Conservation (phyloP, 768 basidiomycete species). For the Tulasnella sp. region DNA sequence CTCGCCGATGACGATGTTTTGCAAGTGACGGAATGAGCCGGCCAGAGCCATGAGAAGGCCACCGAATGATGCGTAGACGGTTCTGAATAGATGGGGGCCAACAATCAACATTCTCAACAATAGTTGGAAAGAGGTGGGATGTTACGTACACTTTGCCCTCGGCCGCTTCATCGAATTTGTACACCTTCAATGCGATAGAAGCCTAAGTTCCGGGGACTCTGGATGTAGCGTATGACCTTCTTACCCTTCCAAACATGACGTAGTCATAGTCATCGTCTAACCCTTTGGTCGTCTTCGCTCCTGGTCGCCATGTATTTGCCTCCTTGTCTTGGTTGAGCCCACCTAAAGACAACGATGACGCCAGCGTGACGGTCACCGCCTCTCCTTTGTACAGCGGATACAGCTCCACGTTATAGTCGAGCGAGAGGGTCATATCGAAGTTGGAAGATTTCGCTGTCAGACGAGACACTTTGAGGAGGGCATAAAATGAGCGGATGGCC, state of each 20-base stretch:
- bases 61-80: constrained; percentile 95
- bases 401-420: constrained; percentile 94
- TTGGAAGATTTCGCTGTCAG: constrained; percentile 88
- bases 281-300: constrained; percentile 76
- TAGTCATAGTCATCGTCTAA: constrained; percentile 97
- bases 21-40: constrained; percentile 90
- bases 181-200: constrained; percentile 61
- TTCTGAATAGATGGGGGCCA: constrained; percentile 52
- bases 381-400: constrained; percentile 72
- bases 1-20: constrained; percentile 89
- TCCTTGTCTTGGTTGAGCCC: constrained; percentile 65
- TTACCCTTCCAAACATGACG: constrained; percentile 98
- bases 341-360: constrained; percentile 71
- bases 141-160: constrained; percentile 77
- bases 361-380: constrained; percentile 82
- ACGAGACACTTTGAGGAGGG: constrained; percentile 74
- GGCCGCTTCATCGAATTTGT: constrained; percentile 89
- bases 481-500: neutral
- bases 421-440: constrained; percentile 87
- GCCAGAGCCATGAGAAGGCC: constrained; percentile 93
- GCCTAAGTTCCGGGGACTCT: neutral
- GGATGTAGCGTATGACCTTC: constrained; percentile 26
- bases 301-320: constrained; percentile 83
- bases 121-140: neutral
- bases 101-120: neutral